These are phyloP conservation scores for Naganishia onofrii DNA, from an alignment of 768 basidiomycete genomes.

Conservation along the genomic window DNA sequence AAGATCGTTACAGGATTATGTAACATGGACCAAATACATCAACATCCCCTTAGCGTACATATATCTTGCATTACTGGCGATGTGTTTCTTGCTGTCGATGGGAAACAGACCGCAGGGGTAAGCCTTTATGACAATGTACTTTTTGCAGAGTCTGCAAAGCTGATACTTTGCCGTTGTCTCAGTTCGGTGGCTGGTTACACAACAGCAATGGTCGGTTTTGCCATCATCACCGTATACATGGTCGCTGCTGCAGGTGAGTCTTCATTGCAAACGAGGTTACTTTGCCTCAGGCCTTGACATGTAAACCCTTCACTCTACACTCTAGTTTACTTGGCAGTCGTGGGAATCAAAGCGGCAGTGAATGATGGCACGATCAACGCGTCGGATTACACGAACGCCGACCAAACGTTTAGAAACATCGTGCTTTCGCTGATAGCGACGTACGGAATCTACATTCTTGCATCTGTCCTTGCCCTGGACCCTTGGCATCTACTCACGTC, in stretches of 20 bases:
- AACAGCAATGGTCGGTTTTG: slow-evolving; percentile 79
- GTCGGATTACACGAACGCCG: slow-evolving; percentile 66
- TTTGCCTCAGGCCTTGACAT: neutral
- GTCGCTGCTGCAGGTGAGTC: slow-evolving; percentile 57
- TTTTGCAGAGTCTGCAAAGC: neutral
- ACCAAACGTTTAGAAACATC: slow-evolving; percentile 71
- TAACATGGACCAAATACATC: slow-evolving; percentile 60
- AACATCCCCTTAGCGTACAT: slow-evolving; percentile 80
- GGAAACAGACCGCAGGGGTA: slow-evolving; percentile 88
- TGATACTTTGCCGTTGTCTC: neutral
- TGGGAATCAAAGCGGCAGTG: slow-evolving; percentile 67
- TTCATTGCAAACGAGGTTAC: neutral
- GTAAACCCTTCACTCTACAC: neutral
- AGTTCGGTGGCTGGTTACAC: slow-evolving; percentile 78
- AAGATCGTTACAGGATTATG: slow-evolving; percentile 62
- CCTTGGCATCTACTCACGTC: slow-evolving; percentile 98
- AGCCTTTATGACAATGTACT: slow-evolving; percentile 30
- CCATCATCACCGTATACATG: slow-evolving; percentile 92
- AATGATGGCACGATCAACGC: slow-evolving; percentile 55
- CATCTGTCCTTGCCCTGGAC: slow-evolving; percentile 78
- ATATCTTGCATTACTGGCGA: slow-evolving; percentile 80
- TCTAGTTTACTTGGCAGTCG: slow-evolving; percentile 77
- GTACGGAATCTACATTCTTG: slow-evolving; percentile 77
- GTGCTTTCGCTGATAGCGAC: slow-evolving; percentile 82
- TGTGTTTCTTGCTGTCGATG: slow-evolving; percentile 80